phyloP scores from a whole-genome alignment of 1,139 yeast species.

The Magnusiomyces sp. region DNA sequence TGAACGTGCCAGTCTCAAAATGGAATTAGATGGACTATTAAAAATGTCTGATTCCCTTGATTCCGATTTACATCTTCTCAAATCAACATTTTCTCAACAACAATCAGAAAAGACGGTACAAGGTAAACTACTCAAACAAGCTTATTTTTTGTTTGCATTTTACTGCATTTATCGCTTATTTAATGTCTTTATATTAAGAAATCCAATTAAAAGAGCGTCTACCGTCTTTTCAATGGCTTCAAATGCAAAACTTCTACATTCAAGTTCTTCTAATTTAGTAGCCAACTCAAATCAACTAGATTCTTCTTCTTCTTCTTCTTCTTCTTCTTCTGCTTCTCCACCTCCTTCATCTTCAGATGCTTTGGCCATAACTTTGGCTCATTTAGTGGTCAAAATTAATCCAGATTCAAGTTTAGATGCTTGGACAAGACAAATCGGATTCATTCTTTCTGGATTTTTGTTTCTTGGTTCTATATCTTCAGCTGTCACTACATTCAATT shows the following conservation, averaged over 20 bases:
- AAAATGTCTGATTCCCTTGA: constrained; percentile 34
- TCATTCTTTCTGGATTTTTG: constrained; percentile 54
- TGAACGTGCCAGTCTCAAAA: constrained; percentile 54
- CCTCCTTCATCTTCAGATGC: constrained; percentile 21
- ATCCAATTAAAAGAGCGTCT: constrained; percentile 20
- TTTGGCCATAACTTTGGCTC: constrained; percentile 54
- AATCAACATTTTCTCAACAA: constrained; percentile 25
- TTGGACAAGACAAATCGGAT: constrained; percentile 55
- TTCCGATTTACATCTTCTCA: constrained; percentile 26
- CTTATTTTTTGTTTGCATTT: constrained; percentile 39
- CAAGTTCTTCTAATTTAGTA: neutral
- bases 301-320: too few relatives aligned
- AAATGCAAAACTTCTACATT: constrained; percentile 1
- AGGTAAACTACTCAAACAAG: constrained; percentile 26
- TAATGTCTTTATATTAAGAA: constrained; percentile 33
- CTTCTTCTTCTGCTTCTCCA: constrained; percentile 12
- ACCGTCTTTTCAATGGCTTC: constrained; percentile 6
- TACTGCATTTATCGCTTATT: constrained; percentile 60
- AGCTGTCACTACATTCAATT: constrained; percentile 27
- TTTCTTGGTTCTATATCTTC: constrained; percentile 52
- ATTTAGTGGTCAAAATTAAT: constrained; percentile 22
- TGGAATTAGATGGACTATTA: constrained; percentile 62
- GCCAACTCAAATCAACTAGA: too few relatives aligned
- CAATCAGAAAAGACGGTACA: constrained; percentile 24
- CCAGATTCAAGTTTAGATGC: constrained; percentile 38